Evolutionary conservation across 116 monocot species (phyloP), one percentile per base, ranked within the genome.

Genomic region (Cymodocea nodosa): DNA sequence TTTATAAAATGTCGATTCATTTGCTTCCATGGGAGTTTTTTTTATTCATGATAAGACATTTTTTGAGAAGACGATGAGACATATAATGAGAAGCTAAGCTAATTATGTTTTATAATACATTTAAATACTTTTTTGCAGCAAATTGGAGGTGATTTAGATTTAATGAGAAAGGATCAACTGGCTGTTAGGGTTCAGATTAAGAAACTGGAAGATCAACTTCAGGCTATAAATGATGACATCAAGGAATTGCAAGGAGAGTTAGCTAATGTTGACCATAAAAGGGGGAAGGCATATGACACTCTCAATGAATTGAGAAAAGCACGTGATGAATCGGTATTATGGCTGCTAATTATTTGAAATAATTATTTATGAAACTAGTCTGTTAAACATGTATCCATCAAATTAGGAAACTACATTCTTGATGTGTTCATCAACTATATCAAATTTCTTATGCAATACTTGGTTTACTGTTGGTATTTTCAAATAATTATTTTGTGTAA

Each of bases 151-250:
- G 78, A 82, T 76, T 65, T 98, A 52, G 89, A 83, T 74, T 84
- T 72, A 59, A 78, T 85, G 20, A 80, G 69, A 72, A 98, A 92
- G 72, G 92, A 98, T 70, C 68, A 87, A 63, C 77, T 88, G 63
- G 77, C 63, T 67, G 70, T 91, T 19, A 72, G 77, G 49, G 37
- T 51, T 57, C 75, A 81, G 59, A 98, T 98, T 34, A 87, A 80
- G 56, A 78, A 73, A 23, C 70, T 98, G n/a, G 86, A 89, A 76
- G 84, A 86, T 23, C 61, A 82, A 63, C 56, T 88, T 56, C 78
- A 79, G 52, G 67, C 25, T 39, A 75, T 83, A 49, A 73, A 82
- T 53, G 70, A 65, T 17, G 88, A 79, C 5, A 82, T 92, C 18
- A 69, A 51, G 54, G 73, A 78, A 22, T 69, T 98, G 68, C 72